Conservation (phyloP, 1,139 yeast genomes). For the Kluyveromyces sp. region DNA sequence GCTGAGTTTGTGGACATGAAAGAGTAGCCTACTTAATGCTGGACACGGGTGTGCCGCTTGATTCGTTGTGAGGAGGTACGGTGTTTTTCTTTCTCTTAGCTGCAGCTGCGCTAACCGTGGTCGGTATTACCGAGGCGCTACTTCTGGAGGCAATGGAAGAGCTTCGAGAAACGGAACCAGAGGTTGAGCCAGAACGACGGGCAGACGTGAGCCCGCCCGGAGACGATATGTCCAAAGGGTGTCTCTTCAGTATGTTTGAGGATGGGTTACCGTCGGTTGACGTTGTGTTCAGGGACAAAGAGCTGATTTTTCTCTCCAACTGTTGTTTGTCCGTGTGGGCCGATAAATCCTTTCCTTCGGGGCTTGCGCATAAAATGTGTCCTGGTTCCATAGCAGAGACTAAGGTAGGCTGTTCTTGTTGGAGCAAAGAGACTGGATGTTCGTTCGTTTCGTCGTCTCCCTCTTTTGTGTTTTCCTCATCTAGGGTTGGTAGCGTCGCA, state of each 20-base stretch:
- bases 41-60: slow-evolving; percentile 7
- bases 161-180: slow-evolving; percentile 7
- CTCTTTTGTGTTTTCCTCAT: slow-evolving; percentile 12
- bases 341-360: neutral
- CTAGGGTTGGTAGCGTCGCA: slow-evolving; percentile 11
- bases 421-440: neutral
- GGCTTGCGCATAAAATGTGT: neutral
- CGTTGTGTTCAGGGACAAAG: slow-evolving; percentile 3
- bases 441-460: slow-evolving; percentile 1
- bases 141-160: slow-evolving; percentile 7
- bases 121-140: slow-evolving; percentile 2
- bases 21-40: neutral
- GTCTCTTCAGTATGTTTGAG: neutral
- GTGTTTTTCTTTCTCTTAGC: slow-evolving; percentile 6
- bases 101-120: neutral
- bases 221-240: neutral
- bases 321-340: neutral
- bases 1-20: no score
- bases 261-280: neutral
- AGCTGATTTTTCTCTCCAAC: slow-evolving; percentile 7
- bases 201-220: neutral
- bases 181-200: neutral
- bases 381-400: neutral
- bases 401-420: neutral
- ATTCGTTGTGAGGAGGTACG: slow-evolving; percentile 8